Conservation (phyloP, 345 rosid genomes). For the Adansonia digitata region DNA sequence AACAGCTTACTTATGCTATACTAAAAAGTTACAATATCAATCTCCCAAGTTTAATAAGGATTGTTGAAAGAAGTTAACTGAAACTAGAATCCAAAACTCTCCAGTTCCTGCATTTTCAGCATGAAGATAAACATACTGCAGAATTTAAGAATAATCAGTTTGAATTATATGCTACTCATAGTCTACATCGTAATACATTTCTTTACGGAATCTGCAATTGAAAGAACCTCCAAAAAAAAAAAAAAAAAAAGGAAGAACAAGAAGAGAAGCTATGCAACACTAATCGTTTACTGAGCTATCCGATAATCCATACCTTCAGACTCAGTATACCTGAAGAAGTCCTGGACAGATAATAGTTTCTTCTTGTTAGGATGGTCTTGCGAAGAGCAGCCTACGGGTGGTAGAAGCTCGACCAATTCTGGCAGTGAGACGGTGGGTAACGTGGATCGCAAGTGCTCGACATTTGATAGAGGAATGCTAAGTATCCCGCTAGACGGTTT, state of each 20-base stretch:
- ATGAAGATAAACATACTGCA: not conserved
- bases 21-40: not conserved
- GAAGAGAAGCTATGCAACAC: too few relatives aligned
- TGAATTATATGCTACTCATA: not conserved
- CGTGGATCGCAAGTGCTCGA: conserved; percentile 82
- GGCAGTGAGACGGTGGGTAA: conserved; percentile 71
- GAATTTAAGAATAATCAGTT: not conserved
- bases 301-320: conserved; percentile 68
- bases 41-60: not conserved
- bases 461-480: conserved; percentile 82
- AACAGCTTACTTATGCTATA: not conserved
- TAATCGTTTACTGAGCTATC: not conserved
- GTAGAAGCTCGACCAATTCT: conserved; percentile 84
- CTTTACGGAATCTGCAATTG: not conserved
- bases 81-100: not conserved
- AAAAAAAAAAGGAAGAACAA: not conserved
- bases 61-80: not conserved
- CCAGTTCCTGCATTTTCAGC: not conserved
- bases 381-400: conserved; percentile 67
- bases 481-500: conserved; percentile 69
- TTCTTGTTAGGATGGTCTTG: conserved; percentile 94
- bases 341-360: conserved; percentile 86
- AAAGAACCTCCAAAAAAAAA: not conserved
- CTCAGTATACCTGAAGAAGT: conserved; percentile 97
- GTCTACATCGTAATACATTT: conserved; percentile 2